Evolutionary conservation across 768 basidiomycete genomes (phyloP).

Genomic region (Hypholoma fasciculare): DNA sequence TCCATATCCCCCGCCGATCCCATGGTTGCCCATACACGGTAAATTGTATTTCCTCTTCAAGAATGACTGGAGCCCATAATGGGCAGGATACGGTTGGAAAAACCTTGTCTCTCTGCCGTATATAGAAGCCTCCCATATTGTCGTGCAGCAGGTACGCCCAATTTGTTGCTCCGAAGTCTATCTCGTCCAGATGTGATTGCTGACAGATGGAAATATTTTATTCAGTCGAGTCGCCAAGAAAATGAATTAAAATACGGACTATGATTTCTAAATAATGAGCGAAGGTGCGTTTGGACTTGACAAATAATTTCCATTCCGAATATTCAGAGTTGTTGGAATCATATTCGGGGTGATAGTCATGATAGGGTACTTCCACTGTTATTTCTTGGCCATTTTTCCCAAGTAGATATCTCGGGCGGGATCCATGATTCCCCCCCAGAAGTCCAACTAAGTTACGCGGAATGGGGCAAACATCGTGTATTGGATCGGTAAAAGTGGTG

Average conservation of each 20-base stretch:
- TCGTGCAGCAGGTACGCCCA: slow-evolving; percentile 33
- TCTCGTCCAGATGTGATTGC: slow-evolving; percentile 27
- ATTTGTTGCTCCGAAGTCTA: slow-evolving; percentile 34
- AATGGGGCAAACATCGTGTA: background rate
- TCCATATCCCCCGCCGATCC: slow-evolving; percentile 3
- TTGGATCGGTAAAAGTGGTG: background rate
- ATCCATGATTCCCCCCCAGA: slow-evolving; percentile 11
- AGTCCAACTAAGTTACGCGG: slow-evolving; percentile 4
- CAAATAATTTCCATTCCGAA: background rate
- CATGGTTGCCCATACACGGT: slow-evolving; percentile 1
- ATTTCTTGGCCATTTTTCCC: slow-evolving; percentile 13
- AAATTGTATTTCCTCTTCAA: slow-evolving; percentile 1
- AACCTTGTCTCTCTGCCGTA: background rate
- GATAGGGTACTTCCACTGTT: slow-evolving; percentile 6
- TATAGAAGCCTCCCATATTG: background rate
- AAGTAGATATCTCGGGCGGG: slow-evolving; percentile 8
- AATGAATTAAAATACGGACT: background rate
- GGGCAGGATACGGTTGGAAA: background rate
- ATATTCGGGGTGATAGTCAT: background rate
- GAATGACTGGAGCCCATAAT: slow-evolving; percentile 1
- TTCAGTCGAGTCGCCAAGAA: background rate
- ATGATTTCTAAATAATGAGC: slow-evolving; percentile 3
- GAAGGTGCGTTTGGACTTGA: background rate
- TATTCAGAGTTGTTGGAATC: background rate
- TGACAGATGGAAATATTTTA: slow-evolving; percentile 3